Base-by-base conservation (phyloP, 2,329 filamentous ascomycete species). In the Nemania bipapillata region DNA sequence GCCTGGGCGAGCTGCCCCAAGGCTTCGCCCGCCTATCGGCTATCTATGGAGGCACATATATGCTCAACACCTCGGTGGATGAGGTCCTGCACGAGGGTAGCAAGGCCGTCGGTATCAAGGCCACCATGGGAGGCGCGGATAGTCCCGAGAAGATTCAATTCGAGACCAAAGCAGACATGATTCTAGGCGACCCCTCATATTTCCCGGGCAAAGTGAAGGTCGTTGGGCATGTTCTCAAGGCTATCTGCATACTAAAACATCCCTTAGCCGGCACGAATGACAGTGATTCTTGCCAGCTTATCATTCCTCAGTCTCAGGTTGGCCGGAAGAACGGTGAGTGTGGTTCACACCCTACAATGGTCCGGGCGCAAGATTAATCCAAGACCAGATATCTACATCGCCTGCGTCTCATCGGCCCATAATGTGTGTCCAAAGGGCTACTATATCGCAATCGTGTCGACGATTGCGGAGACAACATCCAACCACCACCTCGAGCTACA, bases 371-470 rank as follows among this genome's bases (percentile, higher is more conserved):
- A 58, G 30, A 52, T 62, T 75, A 64, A 75, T 54, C n/a, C 40
- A 28, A 35, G 15, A 6, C 30, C 52, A 77, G 76, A 77, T 61
- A 94, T 99, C 78, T 99, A 99, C 86, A 91, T 99, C 79, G 95
- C 96, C 65, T 92, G 96, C 80, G 94, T 99, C 68, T 97, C 94
- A 0, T 93, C 93, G 45, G 93, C 94, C 42, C 96, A 99, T 86
- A 98, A 97, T 77, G 96, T 99, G 76, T 98, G 95, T 85, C 96
- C 96, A 77, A 97, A 97, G 88, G 95, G 95, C 70, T 98, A 97
- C 89, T 99, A 96, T 86, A 93, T 99, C 76, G 96, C 96, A 76
- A 99, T 98, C 70, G 95, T 99, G 73, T 97, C 94, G 55, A 99
- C 96, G 68, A 97, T 99, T 78, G 93, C 96, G 72, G 96, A 99